Base-by-base conservation (phyloP, 805 yeast species). In the Pichia insulana region DNA sequence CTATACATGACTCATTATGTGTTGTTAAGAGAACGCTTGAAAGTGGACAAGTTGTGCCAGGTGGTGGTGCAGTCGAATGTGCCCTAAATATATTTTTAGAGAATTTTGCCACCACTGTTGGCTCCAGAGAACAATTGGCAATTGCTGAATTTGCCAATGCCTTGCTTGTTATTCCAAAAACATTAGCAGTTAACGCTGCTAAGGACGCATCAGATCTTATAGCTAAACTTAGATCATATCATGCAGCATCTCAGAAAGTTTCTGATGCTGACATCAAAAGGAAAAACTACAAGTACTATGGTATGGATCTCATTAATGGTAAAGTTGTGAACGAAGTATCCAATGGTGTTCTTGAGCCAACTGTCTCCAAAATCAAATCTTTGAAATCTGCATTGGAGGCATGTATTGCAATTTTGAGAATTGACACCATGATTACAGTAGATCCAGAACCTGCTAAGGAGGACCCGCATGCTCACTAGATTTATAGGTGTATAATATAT, bases 11-110 rank as follows among this genome's bases (percentile, higher is more conserved):
- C 62, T 85, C 97, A 2, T 71, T 92, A 50, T 80, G 87, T 36
- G 98, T 92, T 30, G 96, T 92, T 30, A 92, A 92, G 69, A 80
- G 98, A 61, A 88, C 97, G 11, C 73, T 94, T 52, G 98, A 92
- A 65, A 79, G 90, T 56, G 97, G 97, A 17, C 67, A 75, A 51
- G 89, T 94, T 44, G 98, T 92, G 6, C 97, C 98, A 34, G 99
- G 99, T 48, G 99, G 99, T 51, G 99, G 99, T 47, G 94, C 95
- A n/a, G 98, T 92, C 30, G 99, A 92, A 67, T 74, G 95, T 40
- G 97, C 97, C 2, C 73, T 92, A 58, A 89, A 88, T 68, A 88
- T 92, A 41, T 92, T 86, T 62, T 71, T 92, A 61, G 98, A 92
- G 64, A 90, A 86, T 62, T 92, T 92, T 64, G 98, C 98, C 39